Base-by-base conservation (phyloP, 225 moss, liverwort and hornwort species). In the Bryoerythrophyllum caledonicum region DNA sequence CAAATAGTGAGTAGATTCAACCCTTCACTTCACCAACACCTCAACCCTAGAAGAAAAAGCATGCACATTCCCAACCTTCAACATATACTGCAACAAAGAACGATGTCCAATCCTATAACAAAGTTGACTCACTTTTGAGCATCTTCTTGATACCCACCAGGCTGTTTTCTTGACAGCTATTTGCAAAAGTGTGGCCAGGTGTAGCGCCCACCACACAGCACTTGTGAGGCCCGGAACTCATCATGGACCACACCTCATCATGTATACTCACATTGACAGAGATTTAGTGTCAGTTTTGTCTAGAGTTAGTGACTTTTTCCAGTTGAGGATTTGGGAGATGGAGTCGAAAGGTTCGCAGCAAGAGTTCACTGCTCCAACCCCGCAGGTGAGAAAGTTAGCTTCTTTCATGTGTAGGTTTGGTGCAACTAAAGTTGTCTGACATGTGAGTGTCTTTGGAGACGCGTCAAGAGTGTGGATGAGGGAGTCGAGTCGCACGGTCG, bases 391-490 rank as follows among this genome's bases (percentile, higher is more conserved):
- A n/a, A n/a, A n/a, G n/a, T n/a, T 66, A 25, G 2, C 10, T 59
- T 14, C 38, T 25, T 30, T 1, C 48, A 17, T 6, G 6, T 17
- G 0, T 4, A 15, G 4, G 44, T 17, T 49, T 49, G 48, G 6
- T 49, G 19, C 19, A 49, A 17, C 4, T 49, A 19, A 19, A 19
- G 16, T 19, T 49, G 17, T 25, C 67, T 73, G 66, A 73, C 44
- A 55, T 10, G 17, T 19, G 53, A 68, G 49, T 8, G 15, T 74
- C n/a, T n/a, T n/a, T n/a, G n/a, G n/a, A n/a, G n/a, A n/a, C n/a
- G n/a, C n/a, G n/a, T n/a, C n/a, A n/a, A 87, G 87, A 74, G 7
- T 60, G 60, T 60, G 72, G 77, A 76, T 40, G 80, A 76, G 19
- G 3, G 7, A 19, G 14, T 34, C 15, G 79, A 87, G 46, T 80